A percentile compares a stretch with the other conserved stretches of the same genome.
Conservation (phyloP, 805 yeast species). For the Barnettozyma sp. region DNA sequence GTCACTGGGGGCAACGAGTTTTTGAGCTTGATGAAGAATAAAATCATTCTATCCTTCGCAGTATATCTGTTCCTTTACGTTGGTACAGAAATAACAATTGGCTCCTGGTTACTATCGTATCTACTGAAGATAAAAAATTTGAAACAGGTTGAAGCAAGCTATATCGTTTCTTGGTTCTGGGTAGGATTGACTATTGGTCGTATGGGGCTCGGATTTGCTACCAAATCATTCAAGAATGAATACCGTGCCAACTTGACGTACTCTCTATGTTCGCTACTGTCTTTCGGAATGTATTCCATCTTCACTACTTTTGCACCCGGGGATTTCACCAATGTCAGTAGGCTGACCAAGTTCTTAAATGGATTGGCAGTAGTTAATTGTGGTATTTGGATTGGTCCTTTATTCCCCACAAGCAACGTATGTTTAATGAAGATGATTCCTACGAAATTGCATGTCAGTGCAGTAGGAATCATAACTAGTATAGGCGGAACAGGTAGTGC, state of each 20-base stretch:
- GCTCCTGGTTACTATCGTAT: slow-evolving; percentile 66
- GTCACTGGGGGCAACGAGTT: slow-evolving; percentile 4
- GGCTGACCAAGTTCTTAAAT: slow-evolving; percentile 7
- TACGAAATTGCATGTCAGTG: slow-evolving; percentile 48
- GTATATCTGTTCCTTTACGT: slow-evolving; percentile 52
- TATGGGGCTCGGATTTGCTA: slow-evolving; percentile 47
- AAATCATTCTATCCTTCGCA: slow-evolving; percentile 41
- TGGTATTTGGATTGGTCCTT: slow-evolving; percentile 63
- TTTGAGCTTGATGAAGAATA: slow-evolving; percentile 24
- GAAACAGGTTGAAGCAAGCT: slow-evolving; percentile 42
- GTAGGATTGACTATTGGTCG: slow-evolving; percentile 64
- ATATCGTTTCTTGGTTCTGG: slow-evolving; percentile 67
- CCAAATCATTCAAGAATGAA: slow-evolving; percentile 41
- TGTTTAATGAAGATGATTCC: slow-evolving; percentile 61
- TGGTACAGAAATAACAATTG: slow-evolving; percentile 64
- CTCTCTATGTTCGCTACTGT: slow-evolving; percentile 29
- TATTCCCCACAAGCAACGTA: slow-evolving; percentile 67
- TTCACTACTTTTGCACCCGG: slow-evolving; percentile 16
- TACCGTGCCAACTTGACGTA: slow-evolving; percentile 31
- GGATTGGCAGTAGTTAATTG: slow-evolving; percentile 28
- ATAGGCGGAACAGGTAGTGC: slow-evolving; percentile 85
- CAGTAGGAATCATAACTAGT: slow-evolving; percentile 70
- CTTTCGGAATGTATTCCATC: slow-evolving; percentile 18
- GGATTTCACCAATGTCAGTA: slow-evolving; percentile 32
- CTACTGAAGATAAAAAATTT: slow-evolving; percentile 49